Evolutionary conservation across 2,329 filamentous ascomycete species (phyloP).

Genomic region (Epicoccum sorghinum): DNA sequence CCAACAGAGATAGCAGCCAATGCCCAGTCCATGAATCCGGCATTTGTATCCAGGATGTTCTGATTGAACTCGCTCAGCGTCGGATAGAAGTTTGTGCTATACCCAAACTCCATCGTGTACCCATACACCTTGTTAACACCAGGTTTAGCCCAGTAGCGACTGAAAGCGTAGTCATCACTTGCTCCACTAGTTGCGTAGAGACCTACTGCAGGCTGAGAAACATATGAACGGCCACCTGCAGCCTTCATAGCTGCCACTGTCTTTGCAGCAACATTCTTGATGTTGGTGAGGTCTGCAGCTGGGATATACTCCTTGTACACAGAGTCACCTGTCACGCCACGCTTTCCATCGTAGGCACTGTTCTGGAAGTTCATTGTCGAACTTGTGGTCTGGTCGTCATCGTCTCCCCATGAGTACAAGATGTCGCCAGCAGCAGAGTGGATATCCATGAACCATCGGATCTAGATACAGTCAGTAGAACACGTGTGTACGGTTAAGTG

Average conservation of each 20-base stretch:
- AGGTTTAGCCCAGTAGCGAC: conserved; percentile 42
- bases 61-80: conserved; percentile 49
- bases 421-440: conserved; percentile 62
- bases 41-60: conserved; percentile 50
- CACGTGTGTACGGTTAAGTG: too few relatives aligned
- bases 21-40: conserved; percentile 51
- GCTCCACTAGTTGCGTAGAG: too few relatives aligned
- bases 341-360: conserved; percentile 57
- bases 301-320: conserved; percentile 57
- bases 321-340: conserved; percentile 58
- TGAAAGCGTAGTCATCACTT: conserved; percentile 50
- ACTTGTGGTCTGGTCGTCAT: conserved; percentile 57
- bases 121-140: conserved; percentile 50
- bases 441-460: conserved; percentile 65
- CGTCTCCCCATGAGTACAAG: conserved; percentile 64
- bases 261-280: conserved; percentile 41
- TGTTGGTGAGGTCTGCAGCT: conserved; percentile 41
- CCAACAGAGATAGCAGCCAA: conserved; percentile 46
- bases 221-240: conserved; percentile 46
- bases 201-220: conserved; percentile 41
- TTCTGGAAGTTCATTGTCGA: conserved; percentile 61
- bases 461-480: conserved; percentile 2
- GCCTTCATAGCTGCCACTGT: conserved; percentile 46
- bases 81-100: conserved; percentile 50
- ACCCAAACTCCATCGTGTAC: conserved; percentile 50